A percentile compares a stretch with the other conserved stretches of the same genome.
Conservation (phyloP, 148 eudicot species). For the Silene uniflora region DNA sequence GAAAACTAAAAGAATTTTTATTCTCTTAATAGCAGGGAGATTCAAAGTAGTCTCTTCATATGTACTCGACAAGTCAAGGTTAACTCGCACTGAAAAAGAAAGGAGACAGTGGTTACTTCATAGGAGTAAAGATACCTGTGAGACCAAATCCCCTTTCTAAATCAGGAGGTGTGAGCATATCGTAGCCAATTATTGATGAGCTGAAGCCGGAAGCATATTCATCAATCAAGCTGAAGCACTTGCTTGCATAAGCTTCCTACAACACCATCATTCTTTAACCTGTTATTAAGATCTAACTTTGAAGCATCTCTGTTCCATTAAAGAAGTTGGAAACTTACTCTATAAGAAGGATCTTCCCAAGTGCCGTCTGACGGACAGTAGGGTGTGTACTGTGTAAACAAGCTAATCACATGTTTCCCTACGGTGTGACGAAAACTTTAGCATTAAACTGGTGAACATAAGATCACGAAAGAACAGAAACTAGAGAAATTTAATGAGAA, state of each 20-base stretch:
- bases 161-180: constrained; percentile 90
- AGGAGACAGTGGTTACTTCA: too few species aligned
- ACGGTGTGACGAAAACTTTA: background rate
- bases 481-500: too few species aligned
- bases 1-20: too few species aligned
- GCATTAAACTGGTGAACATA: too few species aligned
- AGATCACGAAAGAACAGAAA: too few species aligned
- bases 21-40: too few species aligned
- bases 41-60: too few species aligned
- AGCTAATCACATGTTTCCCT: constrained; percentile 89
- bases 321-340: constrained; percentile 43
- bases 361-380: constrained; percentile 77
- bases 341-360: constrained; percentile 77
- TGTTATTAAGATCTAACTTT: background rate
- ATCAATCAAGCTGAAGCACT: constrained; percentile 64
- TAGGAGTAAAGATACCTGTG: constrained; percentile 29
- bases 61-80: too few species aligned
- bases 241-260: constrained; percentile 61
- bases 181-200: constrained; percentile 74
- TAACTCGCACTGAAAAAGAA: too few species aligned
- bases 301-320: too few species aligned
- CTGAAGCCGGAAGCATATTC: constrained; percentile 83
- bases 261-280: background rate
- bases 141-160: constrained; percentile 72
- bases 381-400: constrained; percentile 86